Base-by-base conservation (phyloP, 2,329 filamentous ascomycete species). In the Tricladium varicosporioides region DNA sequence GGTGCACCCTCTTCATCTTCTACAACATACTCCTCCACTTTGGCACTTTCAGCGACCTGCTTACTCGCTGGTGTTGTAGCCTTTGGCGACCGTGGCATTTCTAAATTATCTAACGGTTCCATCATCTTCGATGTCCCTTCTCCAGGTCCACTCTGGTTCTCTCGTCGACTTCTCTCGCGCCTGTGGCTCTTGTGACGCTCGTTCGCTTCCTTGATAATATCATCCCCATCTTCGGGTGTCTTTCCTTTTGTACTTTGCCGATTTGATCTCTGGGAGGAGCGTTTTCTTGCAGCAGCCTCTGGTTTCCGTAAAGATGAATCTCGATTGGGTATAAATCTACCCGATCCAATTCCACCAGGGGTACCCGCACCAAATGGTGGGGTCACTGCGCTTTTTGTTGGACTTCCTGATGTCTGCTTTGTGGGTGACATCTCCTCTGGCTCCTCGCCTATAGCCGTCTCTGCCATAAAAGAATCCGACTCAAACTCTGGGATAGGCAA, bases 241-340 rank as follows among this genome's bases (percentile, higher is more conserved):
- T 78, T 65, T 71, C 77, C 56, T 74, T 67, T 78, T 15, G 60
- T 61, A 43, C 69, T 75, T 49, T 77, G 74, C 32, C 74, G 73
- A 56, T 70, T 83, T 19, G 82, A 76, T 53, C 78, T 77, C 31
- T 80, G 76, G 5, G 74, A 75, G 13, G 78, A 80, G 1, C 80
- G 78, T 54, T 83, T 78, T 70, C 80, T 84, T 9, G 74, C 76
- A 45, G 76, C 78, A 16, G 75, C 72, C 8, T 78, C 78, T 1
- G 81, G 77, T 64, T 82, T 88, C 51, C 82, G 76, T 36, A 89
- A 73, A 40, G 87, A 91, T 1, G 87, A 91, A 54, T 89, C 86
- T 55, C 87, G 80, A 7, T 78, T 71, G 0, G 88, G 88, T 53
- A 91, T 89, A 7, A 78, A 72, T 49, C 80, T 64, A 13, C 70